These are phyloP conservation scores for Meredithiella fracta DNA, from an alignment of 2,329 filamentous ascomycete genomes.

Conservation along the genomic window DNA sequence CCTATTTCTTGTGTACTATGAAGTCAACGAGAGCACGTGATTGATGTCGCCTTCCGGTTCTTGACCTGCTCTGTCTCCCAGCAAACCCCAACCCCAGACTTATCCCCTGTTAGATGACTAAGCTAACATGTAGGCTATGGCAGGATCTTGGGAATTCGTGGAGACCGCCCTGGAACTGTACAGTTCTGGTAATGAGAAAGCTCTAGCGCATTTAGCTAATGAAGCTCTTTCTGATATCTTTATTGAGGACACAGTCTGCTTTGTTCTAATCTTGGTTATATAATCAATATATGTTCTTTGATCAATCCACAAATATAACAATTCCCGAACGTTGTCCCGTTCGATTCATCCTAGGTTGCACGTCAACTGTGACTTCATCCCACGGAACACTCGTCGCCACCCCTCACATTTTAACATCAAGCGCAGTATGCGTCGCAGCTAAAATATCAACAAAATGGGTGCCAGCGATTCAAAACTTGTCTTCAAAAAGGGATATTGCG, in stretches of 20 bases:
- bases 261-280: not conserved
- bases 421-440: constrained; percentile 8
- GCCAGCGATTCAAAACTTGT: constrained; percentile 97
- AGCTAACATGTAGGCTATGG: constrained; percentile 1
- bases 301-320: too few species aligned
- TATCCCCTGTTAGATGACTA: constrained; percentile 1
- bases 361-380: not conserved
- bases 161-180: not conserved
- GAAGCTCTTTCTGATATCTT: not conserved
- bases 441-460: constrained; percentile 46
- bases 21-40: too few species aligned
- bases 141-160: not conserved
- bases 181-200: not conserved
- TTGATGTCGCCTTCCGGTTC: too few species aligned
- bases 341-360: too few species aligned
- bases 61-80: too few species aligned
- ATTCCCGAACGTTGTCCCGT: too few species aligned
- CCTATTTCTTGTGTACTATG: too few species aligned
- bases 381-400: not conserved
- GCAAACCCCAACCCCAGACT: not conserved
- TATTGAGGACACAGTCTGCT: not conserved
- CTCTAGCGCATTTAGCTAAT: not conserved
- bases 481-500: constrained; percentile 98
- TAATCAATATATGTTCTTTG: too few species aligned
- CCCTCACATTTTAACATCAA: not conserved